Percentiles rank a stretch among this genome's conserved stretches.
These are phyloP conservation scores for Colletotrichum eremochloae DNA, from an alignment of 2,329 filamentous ascomycete genomes.

Conservation along the genomic window DNA sequence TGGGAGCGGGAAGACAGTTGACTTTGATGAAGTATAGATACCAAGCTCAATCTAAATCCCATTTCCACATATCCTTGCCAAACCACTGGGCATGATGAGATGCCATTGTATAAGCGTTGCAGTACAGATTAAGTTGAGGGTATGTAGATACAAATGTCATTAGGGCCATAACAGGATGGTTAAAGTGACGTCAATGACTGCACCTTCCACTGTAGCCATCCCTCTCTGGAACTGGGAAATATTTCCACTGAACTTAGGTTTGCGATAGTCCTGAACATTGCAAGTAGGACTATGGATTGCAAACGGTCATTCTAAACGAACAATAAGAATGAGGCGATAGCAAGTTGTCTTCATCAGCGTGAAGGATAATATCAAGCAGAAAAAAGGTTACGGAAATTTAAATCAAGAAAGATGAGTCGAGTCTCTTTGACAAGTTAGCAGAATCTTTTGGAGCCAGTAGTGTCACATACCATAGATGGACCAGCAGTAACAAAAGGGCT, in stretches of 20 bases:
- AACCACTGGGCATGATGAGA: slow-evolving; percentile 37
- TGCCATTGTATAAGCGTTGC: slow-evolving; percentile 40
- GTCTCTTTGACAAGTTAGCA: no score
- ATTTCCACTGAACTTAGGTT: slow-evolving; percentile 51
- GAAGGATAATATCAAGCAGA: background rate
- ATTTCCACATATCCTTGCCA: slow-evolving; percentile 10
- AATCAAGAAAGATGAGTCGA: no score
- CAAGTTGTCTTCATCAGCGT: background rate
- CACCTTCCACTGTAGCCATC: slow-evolving; percentile 57
- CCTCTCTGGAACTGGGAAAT: slow-evolving; percentile 55
- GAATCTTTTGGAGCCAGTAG: no score
- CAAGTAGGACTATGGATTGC: background rate
- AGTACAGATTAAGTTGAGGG: slow-evolving; percentile 47
- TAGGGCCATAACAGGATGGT: slow-evolving; percentile 51
- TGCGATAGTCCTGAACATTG: background rate
- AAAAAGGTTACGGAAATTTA: no score
- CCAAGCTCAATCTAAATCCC: no score
- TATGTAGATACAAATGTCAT: slow-evolving; percentile 54
- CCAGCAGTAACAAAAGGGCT: no score
- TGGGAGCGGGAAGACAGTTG: no score
- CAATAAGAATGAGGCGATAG: no score
- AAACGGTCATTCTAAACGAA: background rate
- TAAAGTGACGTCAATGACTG: slow-evolving; percentile 51
- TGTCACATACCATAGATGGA: no score
- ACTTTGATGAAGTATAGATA: no score